These are phyloP conservation scores for Areca catechu DNA, from an alignment of 176 grass and related monocot species.

Conservation along the genomic window DNA sequence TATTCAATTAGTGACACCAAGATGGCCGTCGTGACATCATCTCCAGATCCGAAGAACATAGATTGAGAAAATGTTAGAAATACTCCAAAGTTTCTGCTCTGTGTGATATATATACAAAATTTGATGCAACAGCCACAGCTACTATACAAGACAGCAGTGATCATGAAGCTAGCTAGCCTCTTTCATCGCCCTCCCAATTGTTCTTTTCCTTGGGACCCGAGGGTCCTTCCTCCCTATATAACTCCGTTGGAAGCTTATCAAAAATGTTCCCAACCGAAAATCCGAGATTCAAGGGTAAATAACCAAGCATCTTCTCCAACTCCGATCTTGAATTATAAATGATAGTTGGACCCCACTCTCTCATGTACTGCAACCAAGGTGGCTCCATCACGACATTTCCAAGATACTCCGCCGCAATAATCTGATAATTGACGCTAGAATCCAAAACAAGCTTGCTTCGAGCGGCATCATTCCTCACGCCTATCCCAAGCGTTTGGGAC, in stretches of 20 bases:
- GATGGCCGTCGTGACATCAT: conserved; percentile 35
- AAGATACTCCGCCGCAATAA: conserved; percentile 62
- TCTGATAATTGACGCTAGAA: conserved; percentile 61
- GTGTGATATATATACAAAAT: too few relatives aligned
- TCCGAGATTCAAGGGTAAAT: conserved; percentile 61
- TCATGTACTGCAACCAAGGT: conserved; percentile 91
- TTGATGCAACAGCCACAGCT: too few relatives aligned
- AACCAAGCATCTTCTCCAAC: conserved; percentile 61
- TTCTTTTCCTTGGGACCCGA: conserved; percentile 90
- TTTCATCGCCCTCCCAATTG: conserved; percentile 90
- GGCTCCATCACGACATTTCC: conserved; percentile 50
- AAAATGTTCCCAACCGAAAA: conserved; percentile 66
- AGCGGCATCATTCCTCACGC: conserved; percentile 72
- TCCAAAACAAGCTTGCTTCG: conserved; percentile 45
- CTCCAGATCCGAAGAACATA: conserved; percentile 13
- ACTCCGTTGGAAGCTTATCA: conserved; percentile 67
- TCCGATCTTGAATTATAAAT: conserved; percentile 68
- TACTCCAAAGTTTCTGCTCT: too few relatives aligned
- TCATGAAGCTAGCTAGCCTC: conserved; percentile 21
- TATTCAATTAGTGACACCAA: conserved; percentile 95
- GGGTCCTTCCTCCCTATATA: conserved; percentile 86
- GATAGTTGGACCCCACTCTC: conserved; percentile 78
- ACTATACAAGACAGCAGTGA: too few relatives aligned
- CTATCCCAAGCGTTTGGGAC: conserved; percentile 58
- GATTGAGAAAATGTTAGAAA: too few relatives aligned